phyloP scores from a whole-genome alignment of 129 eudicot genomes.

The Tanacetum coccineum region DNA sequence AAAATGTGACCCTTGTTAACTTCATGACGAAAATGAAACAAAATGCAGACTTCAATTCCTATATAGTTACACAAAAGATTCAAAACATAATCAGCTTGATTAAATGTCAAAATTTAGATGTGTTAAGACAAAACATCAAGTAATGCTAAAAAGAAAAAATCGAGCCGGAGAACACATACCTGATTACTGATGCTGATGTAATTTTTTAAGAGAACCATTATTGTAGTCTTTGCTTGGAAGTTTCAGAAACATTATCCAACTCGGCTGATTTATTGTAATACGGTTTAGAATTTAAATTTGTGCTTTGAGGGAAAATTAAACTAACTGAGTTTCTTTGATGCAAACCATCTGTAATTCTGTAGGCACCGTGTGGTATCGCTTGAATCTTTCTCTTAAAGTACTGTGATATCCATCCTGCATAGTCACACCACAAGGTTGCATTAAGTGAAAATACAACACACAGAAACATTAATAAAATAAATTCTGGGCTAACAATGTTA shows the following conservation, averaged over 20 bases:
- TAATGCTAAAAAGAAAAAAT: no score
- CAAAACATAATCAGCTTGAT: not conserved
- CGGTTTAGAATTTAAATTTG: not conserved
- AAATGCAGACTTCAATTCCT: not conserved
- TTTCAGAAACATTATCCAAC: slow-evolving; percentile 13
- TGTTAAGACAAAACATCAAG: no score
- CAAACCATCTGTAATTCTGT: not conserved
- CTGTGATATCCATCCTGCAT: not conserved
- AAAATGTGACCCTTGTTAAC: not conserved
- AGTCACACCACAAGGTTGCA: not conserved
- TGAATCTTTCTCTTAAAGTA: not conserved
- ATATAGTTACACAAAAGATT: not conserved
- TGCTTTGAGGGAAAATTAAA: slow-evolving; percentile 21
- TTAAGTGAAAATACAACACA: not conserved
- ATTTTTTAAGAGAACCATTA: slow-evolving; percentile 49
- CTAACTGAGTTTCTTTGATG: slow-evolving; percentile 33
- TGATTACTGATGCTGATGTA: slow-evolving; percentile 38
- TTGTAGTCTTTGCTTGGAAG: slow-evolving; percentile 29
- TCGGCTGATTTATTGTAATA: not conserved
- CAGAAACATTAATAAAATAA: not conserved
- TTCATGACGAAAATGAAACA: not conserved
- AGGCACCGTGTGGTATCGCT: not conserved
- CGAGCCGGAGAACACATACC: slow-evolving; percentile 28
- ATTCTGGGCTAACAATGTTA: not conserved
- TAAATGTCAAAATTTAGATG: not conserved